These are phyloP conservation scores for Hypoxylon sp. DNA, from an alignment of 2,329 filamentous ascomycete species.

Conservation along the genomic window DNA sequence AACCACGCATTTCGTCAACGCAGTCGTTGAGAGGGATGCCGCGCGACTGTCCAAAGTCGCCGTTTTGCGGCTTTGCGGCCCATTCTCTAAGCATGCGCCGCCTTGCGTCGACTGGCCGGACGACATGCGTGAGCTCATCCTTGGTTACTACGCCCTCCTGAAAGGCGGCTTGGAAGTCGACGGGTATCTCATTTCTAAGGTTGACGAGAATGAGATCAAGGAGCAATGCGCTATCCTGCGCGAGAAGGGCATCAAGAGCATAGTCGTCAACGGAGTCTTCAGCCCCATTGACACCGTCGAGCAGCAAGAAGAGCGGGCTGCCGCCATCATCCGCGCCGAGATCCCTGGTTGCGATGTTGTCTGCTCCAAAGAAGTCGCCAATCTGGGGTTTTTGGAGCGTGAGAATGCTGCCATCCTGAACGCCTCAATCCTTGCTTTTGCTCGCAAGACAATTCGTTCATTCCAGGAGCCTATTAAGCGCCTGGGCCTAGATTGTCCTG, in stretches of 20 bases:
- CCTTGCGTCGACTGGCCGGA: constrained; percentile 69
- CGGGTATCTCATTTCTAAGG: constrained; percentile 62
- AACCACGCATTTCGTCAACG: constrained; percentile 73
- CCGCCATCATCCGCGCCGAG: constrained; percentile 59
- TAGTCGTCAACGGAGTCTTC: constrained; percentile 67
- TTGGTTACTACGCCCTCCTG: constrained; percentile 62
- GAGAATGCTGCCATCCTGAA: constrained; percentile 78
- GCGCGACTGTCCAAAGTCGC: constrained; percentile 65
- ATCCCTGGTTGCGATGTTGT: constrained; percentile 63
- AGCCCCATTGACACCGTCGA: constrained; percentile 67
- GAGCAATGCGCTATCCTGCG: constrained; percentile 58
- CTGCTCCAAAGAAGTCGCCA: constrained; percentile 67
- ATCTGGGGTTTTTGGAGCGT: constrained; percentile 70
- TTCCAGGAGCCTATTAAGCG: constrained; percentile 68
- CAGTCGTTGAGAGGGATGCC: constrained; percentile 68
- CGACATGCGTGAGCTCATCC: constrained; percentile 63
- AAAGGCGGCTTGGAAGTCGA: constrained; percentile 69
- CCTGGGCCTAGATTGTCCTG: constrained; percentile 66
- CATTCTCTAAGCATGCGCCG: constrained; percentile 66
- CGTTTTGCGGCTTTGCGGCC: constrained; percentile 68
- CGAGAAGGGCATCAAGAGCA: constrained; percentile 61
- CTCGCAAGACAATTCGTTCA: constrained; percentile 68
- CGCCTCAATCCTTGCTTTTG: constrained; percentile 72
- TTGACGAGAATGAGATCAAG: constrained; percentile 61
- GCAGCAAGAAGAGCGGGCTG: constrained; percentile 65